Conservation (phyloP, 2,329 filamentous ascomycete genomes). For the Pyricularia pennisetigena region DNA sequence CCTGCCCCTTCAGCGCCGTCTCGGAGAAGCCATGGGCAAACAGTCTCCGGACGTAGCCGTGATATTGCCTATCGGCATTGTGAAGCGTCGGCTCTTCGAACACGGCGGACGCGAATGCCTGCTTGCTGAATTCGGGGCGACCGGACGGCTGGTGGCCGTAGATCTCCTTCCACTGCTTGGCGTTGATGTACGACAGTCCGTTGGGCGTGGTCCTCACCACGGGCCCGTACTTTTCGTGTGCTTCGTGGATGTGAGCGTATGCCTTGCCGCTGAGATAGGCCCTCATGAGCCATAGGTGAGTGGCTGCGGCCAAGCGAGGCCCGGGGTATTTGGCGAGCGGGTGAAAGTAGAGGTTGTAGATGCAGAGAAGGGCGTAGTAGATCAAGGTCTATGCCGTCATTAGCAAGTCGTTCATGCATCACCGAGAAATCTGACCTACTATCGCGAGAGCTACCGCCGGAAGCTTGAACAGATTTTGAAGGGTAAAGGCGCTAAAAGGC, state of each 20-base stretch:
- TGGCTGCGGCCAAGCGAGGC: constrained; percentile 7
- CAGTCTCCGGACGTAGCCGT: constrained; percentile 6
- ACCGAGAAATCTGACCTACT: background rate
- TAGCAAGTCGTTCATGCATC: background rate
- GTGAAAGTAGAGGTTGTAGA: constrained; percentile 5
- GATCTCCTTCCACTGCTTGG: constrained; percentile 24
- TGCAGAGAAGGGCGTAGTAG: background rate
- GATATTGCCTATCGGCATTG: constrained; percentile 9
- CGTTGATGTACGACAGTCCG: constrained; percentile 27
- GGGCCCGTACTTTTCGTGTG: constrained; percentile 25
- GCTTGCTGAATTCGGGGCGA: background rate
- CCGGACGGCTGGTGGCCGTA: constrained; percentile 14
- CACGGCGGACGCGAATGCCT: constrained; percentile 1
- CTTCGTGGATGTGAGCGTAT: background rate
- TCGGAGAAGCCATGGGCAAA: constrained; percentile 15
- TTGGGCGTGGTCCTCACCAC: constrained; percentile 31
- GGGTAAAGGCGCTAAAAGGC: background rate
- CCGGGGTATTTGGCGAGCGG: constrained; percentile 3
- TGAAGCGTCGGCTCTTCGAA: constrained; percentile 4
- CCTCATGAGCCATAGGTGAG: background rate
- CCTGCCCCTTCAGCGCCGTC: constrained; percentile 13
- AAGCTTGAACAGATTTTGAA: background rate
- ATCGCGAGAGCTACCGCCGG: background rate
- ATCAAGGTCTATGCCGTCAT: background rate
- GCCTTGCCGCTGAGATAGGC: constrained; percentile 2